phyloP scores from a whole-genome alignment of 257 asterid species.

The Asclepias syriaca region DNA sequence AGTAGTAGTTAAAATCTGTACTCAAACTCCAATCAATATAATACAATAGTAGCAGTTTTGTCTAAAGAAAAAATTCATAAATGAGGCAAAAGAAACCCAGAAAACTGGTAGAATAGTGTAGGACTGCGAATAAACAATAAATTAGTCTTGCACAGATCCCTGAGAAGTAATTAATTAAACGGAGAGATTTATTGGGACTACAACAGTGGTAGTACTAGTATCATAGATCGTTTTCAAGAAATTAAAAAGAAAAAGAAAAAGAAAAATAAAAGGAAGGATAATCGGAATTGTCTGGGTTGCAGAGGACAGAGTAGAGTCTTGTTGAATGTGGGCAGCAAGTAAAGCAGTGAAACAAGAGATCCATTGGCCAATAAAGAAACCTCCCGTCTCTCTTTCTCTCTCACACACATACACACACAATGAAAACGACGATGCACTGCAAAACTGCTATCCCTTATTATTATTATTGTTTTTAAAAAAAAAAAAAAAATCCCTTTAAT shows the following conservation, averaged over 20 bases:
- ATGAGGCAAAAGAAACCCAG: background rate
- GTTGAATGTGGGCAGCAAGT: conserved; percentile 20
- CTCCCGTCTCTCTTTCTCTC: background rate
- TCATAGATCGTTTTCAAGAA: background rate
- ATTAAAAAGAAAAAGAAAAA: background rate
- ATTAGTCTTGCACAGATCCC: background rate
- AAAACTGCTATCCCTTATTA: conserved; percentile 23
- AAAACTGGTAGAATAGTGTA: background rate
- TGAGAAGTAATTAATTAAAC: background rate
- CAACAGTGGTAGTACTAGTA: background rate
- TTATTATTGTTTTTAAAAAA: too few species aligned
- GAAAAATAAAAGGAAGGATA: background rate
- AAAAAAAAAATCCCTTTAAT: background rate
- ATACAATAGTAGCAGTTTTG: background rate
- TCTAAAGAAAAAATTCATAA: background rate
- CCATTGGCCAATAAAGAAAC: conserved; percentile 25
- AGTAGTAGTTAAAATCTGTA: background rate
- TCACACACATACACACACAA: background rate
- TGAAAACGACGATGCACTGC: conserved; percentile 34
- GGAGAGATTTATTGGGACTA: background rate
- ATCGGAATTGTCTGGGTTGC: conserved; percentile 17
- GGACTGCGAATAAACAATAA: background rate
- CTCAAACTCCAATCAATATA: background rate
- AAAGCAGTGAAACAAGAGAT: conserved; percentile 10
- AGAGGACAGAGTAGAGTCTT: conserved; percentile 16